A percentile compares a stretch with the other conserved stretches of the same genome.
Conservation (phyloP, 352 stramenopile genomes). For the Pythium plurisporium region DNA sequence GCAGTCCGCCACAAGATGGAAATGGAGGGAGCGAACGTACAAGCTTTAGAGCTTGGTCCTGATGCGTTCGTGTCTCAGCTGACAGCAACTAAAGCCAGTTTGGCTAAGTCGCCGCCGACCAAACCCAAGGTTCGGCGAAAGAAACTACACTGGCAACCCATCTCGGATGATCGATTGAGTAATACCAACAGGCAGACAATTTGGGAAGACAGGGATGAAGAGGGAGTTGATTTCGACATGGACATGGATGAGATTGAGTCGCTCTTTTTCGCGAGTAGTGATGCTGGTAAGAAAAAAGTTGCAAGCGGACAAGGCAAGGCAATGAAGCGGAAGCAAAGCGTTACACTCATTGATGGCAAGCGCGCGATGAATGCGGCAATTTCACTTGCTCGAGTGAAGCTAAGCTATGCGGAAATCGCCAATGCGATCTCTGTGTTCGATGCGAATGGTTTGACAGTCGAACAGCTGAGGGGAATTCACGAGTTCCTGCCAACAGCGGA, state of each 20-base stretch:
- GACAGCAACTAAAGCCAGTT: background rate
- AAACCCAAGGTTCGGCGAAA: constrained; percentile 54
- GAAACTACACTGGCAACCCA: constrained; percentile 88
- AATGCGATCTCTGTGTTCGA: constrained; percentile 69
- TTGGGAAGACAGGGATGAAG: constrained; percentile 77
- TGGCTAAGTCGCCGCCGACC: background rate
- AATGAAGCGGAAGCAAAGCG: constrained; percentile 71
- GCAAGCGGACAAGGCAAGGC: constrained; percentile 26
- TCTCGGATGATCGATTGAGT: constrained; percentile 76
- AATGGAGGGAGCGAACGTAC: constrained; percentile 39
- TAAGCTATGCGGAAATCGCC: constrained; percentile 88
- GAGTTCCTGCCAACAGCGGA: constrained; percentile 94
- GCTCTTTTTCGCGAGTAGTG: constrained; percentile 76
- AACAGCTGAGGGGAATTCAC: constrained; percentile 86
- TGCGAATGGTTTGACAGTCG: constrained; percentile 46
- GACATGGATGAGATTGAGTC: constrained; percentile 87
- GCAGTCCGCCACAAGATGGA: constrained; percentile 85
- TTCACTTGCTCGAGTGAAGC: constrained; percentile 92
- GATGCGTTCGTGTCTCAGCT: constrained; percentile 52
- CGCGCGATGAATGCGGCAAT: constrained; percentile 98
- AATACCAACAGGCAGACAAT: constrained; percentile 71
- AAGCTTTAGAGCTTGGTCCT: constrained; percentile 58
- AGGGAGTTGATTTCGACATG: constrained; percentile 65
- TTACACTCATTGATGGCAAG: constrained; percentile 94
- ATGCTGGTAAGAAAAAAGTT: constrained; percentile 53